Evolutionary conservation across 75 land plant genomes (phyloP), one percentile per base, ranked within the genome.

Genomic region (Picea sitchensis): DNA sequence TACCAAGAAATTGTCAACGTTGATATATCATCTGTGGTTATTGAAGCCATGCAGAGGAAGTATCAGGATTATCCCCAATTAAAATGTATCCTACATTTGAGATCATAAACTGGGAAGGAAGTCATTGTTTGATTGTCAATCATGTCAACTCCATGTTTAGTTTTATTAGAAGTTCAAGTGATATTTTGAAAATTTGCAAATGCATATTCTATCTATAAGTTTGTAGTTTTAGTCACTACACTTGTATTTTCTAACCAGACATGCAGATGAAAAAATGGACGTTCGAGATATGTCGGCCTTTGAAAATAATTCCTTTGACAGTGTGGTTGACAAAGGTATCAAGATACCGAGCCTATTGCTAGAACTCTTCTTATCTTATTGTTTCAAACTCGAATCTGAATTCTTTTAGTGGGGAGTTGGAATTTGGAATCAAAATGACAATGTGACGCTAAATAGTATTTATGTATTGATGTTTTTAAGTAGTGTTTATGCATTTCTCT

Each of bases 11-110:
- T 97, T 26, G 83, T 91, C 34, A 97, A 92, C 80, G 83, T 95
- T 80, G 99, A 97, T 85, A 97, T 92, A 63, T 97, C 99, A 1
- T 83, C 95, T 18, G 92, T 93, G n/a, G 95, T 93, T 38, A 87
- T 97, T 73, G 90, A 93, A 71, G 89, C 89, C 14, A 93, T 97
- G 99, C 82, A 81, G 47, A 87, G 85, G 76, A 97, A 93, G 59
- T 93, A 93, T 76, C 73, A 81, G 41, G 79, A 89, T 76, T 65
- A 51, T 78, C 88, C 90, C 14, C 84, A 86, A 36, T 76, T 93
- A 21, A 90, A 85, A 77, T 92, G 95, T 90, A 90, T 86, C 86
- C 78, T 78, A 9, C 56, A 51, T 51, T 51, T 51, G 56, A 51
- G 56, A 51, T 51, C 56, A 51, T 51, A 9, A 51, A 51, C 12